phyloP scores from a whole-genome alignment of 495 filamentous ascomycete genomes.

The Pyrenopolyporus hunteri region DNA sequence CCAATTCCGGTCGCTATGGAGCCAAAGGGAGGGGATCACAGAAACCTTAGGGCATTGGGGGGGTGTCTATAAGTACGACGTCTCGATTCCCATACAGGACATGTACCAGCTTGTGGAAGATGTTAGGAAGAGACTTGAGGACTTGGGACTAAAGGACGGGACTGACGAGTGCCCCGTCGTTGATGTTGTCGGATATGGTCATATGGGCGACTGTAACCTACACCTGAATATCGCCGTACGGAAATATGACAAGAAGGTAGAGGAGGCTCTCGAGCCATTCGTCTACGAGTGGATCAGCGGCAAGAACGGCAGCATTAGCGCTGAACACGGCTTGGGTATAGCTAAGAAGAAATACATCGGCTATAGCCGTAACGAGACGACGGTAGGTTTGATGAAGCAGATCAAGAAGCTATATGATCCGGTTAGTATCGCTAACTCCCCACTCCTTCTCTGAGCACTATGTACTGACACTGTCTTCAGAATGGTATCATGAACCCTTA shows the following conservation, averaged over 20 bases:
- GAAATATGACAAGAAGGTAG: conserved; percentile 84
- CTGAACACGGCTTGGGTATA: conserved; percentile 91
- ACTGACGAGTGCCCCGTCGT: conserved; percentile 80
- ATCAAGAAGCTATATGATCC: conserved; percentile 92
- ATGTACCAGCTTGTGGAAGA: conserved; percentile 91
- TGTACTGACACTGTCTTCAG: conserved; percentile 46
- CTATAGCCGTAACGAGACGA: conserved; percentile 86
- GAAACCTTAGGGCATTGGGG: conserved; percentile 89
- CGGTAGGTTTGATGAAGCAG: conserved; percentile 90
- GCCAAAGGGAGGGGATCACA: conserved; percentile 90
- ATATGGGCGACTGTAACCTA: conserved; percentile 96
- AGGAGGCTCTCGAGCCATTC: conserved; percentile 89
- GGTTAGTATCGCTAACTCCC: conserved; percentile 59
- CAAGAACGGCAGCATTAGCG: conserved; percentile 88
- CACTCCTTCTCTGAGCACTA: neutral
- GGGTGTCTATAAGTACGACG: conserved; percentile 97
- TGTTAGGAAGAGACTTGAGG: conserved; percentile 68
- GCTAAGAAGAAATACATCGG: conserved; percentile 95
- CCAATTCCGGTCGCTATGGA: conserved; percentile 84
- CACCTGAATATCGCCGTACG: conserved; percentile 88
- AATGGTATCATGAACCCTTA: conserved; percentile 96
- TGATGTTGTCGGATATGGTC: conserved; percentile 92
- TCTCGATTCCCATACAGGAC: conserved; percentile 89
- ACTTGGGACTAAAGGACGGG: conserved; percentile 78
- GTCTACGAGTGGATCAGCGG: conserved; percentile 95